These are phyloP conservation scores for Tetracentron sinense DNA, from an alignment of 164 flowering plant genomes.

Conservation along the genomic window DNA sequence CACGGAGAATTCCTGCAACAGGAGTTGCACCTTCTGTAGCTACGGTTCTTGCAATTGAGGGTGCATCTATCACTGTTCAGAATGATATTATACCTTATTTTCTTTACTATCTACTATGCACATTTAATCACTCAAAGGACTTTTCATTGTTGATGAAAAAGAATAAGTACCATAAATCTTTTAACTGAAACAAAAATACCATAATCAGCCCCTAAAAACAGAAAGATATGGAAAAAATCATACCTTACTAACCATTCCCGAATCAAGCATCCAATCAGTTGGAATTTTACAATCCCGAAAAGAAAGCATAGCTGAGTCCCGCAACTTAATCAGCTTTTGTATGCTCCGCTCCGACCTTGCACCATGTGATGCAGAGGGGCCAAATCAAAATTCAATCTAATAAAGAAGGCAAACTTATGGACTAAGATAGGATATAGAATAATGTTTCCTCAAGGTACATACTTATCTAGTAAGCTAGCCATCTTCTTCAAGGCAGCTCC, in stretches of 20 bases:
- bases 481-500: conserved; percentile 58
- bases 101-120: no score
- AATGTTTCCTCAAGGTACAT: conserved; percentile 10
- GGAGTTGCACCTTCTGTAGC: no score
- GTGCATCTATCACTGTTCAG: no score
- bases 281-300: conserved; percentile 50
- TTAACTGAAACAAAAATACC: not conserved
- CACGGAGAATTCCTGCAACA: no score
- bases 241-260: conserved; percentile 62
- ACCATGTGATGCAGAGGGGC: conserved; percentile 2
- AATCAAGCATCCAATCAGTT: conserved; percentile 72
- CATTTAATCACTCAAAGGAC: no score
- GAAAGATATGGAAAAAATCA: not conserved
- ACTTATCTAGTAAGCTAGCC: conserved; percentile 60
- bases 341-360: conserved; percentile 57
- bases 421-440: conserved; percentile 1
- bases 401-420: not conserved
- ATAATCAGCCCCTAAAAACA: not conserved
- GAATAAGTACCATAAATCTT: not conserved
- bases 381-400: conserved; percentile 5
- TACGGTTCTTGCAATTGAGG: no score
- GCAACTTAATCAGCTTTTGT: conserved; percentile 42
- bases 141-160: not conserved
- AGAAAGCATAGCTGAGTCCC: conserved; percentile 38
- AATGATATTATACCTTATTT: no score